phyloP scores from a whole-genome alignment of 108 stramenopile genomes.

The Craspedostauros australis region DNA sequence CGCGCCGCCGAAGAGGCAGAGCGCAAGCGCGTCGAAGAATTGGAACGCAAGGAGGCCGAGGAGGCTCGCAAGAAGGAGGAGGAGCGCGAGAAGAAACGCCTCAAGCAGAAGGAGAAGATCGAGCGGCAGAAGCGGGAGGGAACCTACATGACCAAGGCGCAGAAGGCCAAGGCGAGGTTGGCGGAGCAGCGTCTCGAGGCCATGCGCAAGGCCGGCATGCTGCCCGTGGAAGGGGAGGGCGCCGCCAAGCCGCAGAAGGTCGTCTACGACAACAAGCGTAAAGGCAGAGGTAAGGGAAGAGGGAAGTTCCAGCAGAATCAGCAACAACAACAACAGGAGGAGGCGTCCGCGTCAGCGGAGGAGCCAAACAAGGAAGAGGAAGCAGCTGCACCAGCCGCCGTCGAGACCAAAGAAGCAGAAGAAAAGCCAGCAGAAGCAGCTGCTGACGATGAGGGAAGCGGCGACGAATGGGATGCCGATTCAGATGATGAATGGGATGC shows the following conservation, averaged over 20 bases:
- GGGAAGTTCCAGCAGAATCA: conserved; percentile 15
- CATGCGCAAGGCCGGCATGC: conserved; percentile 87
- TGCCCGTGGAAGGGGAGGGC: conserved; percentile 39
- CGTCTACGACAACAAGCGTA: conserved; percentile 41
- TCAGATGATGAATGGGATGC: conserved; percentile 87
- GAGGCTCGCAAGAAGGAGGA: conserved; percentile 57
- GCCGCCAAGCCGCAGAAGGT: conserved; percentile 31
- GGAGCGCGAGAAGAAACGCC: conserved; percentile 69
- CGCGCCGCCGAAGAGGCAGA: conserved; percentile 75
- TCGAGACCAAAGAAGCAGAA: conserved; percentile 32
- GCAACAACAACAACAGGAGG: conserved; percentile 32
- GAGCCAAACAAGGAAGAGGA: conserved; percentile 42
- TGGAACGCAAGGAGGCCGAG: conserved; percentile 57
- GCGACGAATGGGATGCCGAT: conserved; percentile 56
- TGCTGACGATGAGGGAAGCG: conserved; percentile 26
- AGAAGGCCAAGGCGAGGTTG: conserved; percentile 69
- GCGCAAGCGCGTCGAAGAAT: conserved; percentile 63
- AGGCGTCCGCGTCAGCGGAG: conserved; percentile 36
- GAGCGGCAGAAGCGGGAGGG: conserved; percentile 85
- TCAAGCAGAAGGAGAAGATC: conserved; percentile 85
- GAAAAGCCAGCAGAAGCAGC: conserved; percentile 31
- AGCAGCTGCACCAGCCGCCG: conserved; percentile 11
- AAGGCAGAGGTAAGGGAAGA: conserved; percentile 28
- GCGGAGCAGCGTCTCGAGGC: conserved; percentile 72
- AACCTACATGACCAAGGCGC: conserved; percentile 89